phyloP scores from a whole-genome alignment of 306 rosid species.

The Prunus campanulata region DNA sequence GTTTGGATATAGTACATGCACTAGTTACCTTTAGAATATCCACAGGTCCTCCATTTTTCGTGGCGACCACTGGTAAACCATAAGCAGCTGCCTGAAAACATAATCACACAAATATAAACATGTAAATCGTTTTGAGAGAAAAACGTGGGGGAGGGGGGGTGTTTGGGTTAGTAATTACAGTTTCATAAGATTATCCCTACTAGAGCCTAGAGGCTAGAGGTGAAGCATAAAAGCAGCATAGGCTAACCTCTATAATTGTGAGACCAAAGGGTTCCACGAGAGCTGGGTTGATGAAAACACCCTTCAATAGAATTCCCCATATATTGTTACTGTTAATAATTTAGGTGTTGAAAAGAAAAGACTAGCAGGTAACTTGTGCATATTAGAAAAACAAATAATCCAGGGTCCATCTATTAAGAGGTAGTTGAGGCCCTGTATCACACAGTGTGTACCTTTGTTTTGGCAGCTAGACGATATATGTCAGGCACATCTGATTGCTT shows the following conservation, averaged over 20 bases:
- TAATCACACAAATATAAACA: background rate
- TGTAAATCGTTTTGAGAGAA: background rate
- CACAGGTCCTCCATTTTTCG: conserved; percentile 84
- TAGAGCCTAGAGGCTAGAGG: background rate
- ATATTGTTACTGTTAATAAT: conserved; percentile 16
- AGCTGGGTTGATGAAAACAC: conserved; percentile 88
- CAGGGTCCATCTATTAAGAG: background rate
- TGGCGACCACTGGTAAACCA: conserved; percentile 86
- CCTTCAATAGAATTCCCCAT: conserved; percentile 47
- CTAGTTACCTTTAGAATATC: conserved; percentile 68
- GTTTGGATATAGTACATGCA: background rate
- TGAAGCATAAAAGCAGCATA: background rate
- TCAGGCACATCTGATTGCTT: conserved; percentile 78
- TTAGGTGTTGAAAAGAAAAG: conserved; percentile 14
- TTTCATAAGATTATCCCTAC: background rate
- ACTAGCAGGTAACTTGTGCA: background rate
- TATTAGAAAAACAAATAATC: background rate
- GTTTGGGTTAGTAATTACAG: background rate
- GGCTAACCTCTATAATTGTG: conserved; percentile 68
- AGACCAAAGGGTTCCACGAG: conserved; percentile 88
- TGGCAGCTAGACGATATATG: conserved; percentile 78
- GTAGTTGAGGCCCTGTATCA: background rate
- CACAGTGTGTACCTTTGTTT: conserved; percentile 56
- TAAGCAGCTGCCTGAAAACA: conserved; percentile 71
- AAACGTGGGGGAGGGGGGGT: too few species aligned